Evolutionary conservation across 2,329 filamentous ascomycete species (phyloP).

Genomic region (Ascochyta viciae-villosae): DNA sequence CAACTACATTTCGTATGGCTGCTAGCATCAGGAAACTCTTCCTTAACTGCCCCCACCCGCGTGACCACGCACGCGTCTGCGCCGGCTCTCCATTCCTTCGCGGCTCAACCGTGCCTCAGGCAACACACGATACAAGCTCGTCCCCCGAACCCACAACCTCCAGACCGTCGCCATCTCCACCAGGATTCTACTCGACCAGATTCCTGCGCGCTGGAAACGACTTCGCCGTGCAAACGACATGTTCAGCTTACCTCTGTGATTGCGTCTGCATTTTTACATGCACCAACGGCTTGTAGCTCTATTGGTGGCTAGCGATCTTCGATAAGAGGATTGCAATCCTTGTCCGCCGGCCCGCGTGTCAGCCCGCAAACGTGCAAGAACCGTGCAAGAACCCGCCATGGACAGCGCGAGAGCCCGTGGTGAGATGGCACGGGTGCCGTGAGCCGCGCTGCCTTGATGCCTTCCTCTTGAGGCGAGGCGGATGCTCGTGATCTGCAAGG

Average conservation of each 20-base stretch:
- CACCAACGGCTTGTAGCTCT: conserved; percentile 15
- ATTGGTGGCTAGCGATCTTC: conserved; percentile 28
- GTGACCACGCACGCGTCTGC: neutral
- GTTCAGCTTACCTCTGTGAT: conserved; percentile 9
- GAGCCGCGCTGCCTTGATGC: conserved; percentile 6
- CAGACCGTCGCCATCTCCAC: neutral
- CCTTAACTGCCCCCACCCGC: neutral
- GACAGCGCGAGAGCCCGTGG: neutral
- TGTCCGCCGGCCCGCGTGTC: conserved; percentile 23
- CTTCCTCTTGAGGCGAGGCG: conserved; percentile 7
- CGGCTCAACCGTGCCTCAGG: conserved; percentile 6
- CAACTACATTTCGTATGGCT: neutral
- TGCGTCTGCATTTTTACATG: conserved; percentile 5
- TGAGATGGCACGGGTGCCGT: neutral
- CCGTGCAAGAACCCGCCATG: neutral
- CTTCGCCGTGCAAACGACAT: neutral
- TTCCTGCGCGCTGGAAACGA: neutral
- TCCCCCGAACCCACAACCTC: neutral
- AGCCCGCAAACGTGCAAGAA: conserved; percentile 9
- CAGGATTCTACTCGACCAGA: conserved; percentile 13
- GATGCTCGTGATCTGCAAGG: conserved; percentile 8
- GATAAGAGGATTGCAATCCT: conserved; percentile 18
- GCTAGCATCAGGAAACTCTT: neutral
- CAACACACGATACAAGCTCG: neutral
- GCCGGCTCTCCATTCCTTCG: conserved; percentile 4